Evolutionary conservation across 768 basidiomycete genomes (phyloP).

Genomic region (Leccinum subtestaceum): DNA sequence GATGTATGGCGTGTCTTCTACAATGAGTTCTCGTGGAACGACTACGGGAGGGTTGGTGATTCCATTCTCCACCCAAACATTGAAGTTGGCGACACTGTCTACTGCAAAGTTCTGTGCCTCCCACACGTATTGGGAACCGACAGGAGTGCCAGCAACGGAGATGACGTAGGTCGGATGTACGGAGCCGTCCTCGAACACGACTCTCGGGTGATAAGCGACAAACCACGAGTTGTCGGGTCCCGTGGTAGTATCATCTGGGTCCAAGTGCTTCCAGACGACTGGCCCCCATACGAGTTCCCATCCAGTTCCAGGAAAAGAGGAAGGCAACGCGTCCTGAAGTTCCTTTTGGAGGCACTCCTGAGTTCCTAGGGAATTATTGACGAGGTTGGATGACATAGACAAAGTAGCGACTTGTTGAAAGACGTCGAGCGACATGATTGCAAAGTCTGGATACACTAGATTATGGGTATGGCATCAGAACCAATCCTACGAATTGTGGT

Average conservation of each 20-base stretch:
- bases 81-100: conserved; percentile 1
- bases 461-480: background rate
- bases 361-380: background rate
- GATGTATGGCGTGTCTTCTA: background rate
- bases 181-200: conserved; percentile 1
- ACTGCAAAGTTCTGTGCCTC: conserved; percentile 9
- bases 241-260: background rate
- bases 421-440: background rate
- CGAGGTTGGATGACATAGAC: background rate
- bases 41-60: background rate
- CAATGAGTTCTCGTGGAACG: background rate
- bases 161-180: conserved; percentile 10
- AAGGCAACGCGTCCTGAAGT: background rate
- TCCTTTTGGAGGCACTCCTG: background rate
- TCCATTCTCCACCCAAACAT: conserved; percentile 1
- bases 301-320: background rate
- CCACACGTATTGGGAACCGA: background rate
- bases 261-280: conserved; percentile 3
- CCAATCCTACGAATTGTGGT: background rate
- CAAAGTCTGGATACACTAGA: background rate
- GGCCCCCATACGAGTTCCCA: conserved; percentile 16
- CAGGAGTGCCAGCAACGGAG: conserved; percentile 9
- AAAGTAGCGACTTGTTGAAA: background rate
- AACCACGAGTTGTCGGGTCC: conserved; percentile 15
- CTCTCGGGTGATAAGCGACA: conserved; percentile 5